These are phyloP conservation scores for Claviceps paspali DNA, from an alignment of 2,329 filamentous ascomycete genomes.

Conservation along the genomic window DNA sequence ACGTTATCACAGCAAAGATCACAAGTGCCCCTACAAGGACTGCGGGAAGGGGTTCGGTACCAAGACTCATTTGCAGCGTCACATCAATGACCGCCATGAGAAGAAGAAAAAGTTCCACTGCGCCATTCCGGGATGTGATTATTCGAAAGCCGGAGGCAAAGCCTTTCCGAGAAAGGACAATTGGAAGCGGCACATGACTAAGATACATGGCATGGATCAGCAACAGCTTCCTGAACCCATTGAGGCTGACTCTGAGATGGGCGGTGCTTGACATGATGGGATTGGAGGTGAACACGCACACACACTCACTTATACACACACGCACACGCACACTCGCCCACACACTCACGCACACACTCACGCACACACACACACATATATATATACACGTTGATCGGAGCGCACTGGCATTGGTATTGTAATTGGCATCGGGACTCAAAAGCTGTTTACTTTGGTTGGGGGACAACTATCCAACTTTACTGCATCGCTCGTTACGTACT, in stretches of 20 bases:
- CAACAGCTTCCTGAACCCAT: constrained; percentile 25
- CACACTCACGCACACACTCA: too few species aligned
- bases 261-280: constrained; percentile 8
- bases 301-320: too few species aligned
- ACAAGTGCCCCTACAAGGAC: constrained; percentile 36
- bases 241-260: constrained; percentile 23
- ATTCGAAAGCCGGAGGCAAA: constrained; percentile 40
- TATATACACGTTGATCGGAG: too few species aligned
- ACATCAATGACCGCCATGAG: constrained; percentile 46
- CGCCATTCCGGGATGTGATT: constrained; percentile 36
- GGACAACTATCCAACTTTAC: not conserved
- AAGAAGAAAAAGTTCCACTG: constrained; percentile 47
- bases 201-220: constrained; percentile 36
- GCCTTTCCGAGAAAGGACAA: constrained; percentile 48
- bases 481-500: not conserved
- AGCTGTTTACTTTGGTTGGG: constrained; percentile 11
- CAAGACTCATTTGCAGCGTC: constrained; percentile 45
- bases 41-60: constrained; percentile 45
- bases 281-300: too few species aligned
- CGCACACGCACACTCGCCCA: too few species aligned
- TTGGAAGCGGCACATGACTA: constrained; percentile 47
- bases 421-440: too few species aligned
- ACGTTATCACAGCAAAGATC: constrained; percentile 44
- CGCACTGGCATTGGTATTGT: too few species aligned
- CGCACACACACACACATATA: too few species aligned